These are phyloP conservation scores for Hericium rajendrae DNA, from an alignment of 768 basidiomycete species.

Conservation along the genomic window DNA sequence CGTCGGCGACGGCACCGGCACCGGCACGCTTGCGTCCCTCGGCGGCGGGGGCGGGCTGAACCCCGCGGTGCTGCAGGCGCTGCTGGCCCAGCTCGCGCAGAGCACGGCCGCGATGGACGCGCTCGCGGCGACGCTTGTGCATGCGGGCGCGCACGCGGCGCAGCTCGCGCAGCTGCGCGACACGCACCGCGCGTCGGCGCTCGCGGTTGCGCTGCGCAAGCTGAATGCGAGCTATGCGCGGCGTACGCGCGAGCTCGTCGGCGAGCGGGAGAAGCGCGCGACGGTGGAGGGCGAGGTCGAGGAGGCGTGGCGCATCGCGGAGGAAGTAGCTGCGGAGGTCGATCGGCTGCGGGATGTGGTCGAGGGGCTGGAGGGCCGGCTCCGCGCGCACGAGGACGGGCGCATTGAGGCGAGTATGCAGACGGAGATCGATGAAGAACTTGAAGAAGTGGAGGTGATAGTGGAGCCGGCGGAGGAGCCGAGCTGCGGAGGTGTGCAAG, in stretches of 20 bases:
- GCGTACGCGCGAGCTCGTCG: constrained; percentile 47
- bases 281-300: constrained; percentile 62
- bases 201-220: constrained; percentile 71
- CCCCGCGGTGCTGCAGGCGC: neutral
- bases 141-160: constrained; percentile 49
- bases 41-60: neutral
- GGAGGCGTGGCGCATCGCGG: constrained; percentile 75
- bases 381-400: neutral
- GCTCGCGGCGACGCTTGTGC: constrained; percentile 38
- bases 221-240: constrained; percentile 66
- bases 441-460: constrained; percentile 19
- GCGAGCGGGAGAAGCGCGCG: constrained; percentile 35
- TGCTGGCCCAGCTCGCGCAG: constrained; percentile 8
- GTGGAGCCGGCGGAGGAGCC: constrained; percentile 12
- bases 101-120: constrained; percentile 8
- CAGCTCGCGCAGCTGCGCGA: constrained; percentile 56
- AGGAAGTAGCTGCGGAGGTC: constrained; percentile 61
- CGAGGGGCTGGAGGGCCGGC: constrained; percentile 12
- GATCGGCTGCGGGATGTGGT: constrained; percentile 44
- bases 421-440: constrained; percentile 9
- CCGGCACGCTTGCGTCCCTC: neutral
- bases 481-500: too few relatives aligned
- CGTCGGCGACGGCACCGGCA: constrained; percentile 7
- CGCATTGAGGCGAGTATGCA: neutral
- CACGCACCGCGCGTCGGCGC: constrained; percentile 64